Evolutionary conservation across 2,329 filamentous ascomycete species (phyloP).

Genomic region (Lachnellula cervina): DNA sequence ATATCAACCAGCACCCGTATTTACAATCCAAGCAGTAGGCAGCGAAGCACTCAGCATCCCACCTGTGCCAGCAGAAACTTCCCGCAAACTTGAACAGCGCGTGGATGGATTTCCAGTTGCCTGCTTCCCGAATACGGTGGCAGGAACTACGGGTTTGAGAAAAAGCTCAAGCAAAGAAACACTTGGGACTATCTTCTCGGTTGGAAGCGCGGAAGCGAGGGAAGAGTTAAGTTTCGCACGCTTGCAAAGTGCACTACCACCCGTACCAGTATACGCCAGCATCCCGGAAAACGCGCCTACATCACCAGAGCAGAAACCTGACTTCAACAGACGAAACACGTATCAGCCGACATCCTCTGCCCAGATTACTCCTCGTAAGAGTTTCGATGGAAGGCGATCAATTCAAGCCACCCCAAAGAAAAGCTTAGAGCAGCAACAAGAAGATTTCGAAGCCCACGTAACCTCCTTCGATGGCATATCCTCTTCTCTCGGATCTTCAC

Average conservation of each 20-base stretch:
- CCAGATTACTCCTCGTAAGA: conserved; percentile 4
- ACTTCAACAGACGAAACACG: conserved; percentile 14
- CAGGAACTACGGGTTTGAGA: conserved; percentile 7
- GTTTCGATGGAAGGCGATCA: conserved; percentile 5
- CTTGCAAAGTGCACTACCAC: conserved; percentile 21
- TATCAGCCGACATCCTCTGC: conserved; percentile 6
- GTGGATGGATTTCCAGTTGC: conserved; percentile 20
- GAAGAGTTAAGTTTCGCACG: conserved; percentile 21
- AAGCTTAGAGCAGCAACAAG: conserved; percentile 2
- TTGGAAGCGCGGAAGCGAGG: conserved; percentile 24
- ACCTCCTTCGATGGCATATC: conserved; percentile 20
- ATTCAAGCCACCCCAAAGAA: background rate
- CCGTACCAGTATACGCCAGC: conserved; percentile 16
- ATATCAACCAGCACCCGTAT: conserved; percentile 12
- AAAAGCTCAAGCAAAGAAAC: conserved; percentile 25
- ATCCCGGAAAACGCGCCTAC: conserved; percentile 12
- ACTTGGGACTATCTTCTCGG: conserved; percentile 25
- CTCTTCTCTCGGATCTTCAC: conserved; percentile 20
- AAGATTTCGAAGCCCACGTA: conserved; percentile 24
- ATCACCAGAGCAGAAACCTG: conserved; percentile 5
- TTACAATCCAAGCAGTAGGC: conserved; percentile 22
- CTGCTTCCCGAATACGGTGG: conserved; percentile 20
- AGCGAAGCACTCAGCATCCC: conserved; percentile 19
- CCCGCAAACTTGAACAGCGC: conserved; percentile 17
- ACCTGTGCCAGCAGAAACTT: conserved; percentile 14